Conservation (phyloP, 371 early-diverging fungal species). For the Circinella umbellata region DNA sequence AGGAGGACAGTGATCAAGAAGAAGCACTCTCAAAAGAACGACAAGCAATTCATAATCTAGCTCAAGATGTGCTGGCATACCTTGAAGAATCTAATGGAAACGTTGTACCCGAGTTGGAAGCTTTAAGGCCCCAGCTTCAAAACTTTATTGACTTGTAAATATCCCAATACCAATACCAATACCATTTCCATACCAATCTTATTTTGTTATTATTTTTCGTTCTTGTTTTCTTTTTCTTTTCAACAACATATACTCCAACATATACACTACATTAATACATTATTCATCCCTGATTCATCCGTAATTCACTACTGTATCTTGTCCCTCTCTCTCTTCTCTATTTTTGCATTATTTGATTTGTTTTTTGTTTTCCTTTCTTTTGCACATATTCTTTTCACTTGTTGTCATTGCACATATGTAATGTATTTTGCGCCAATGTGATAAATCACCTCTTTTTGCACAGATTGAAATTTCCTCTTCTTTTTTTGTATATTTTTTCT, state of each 20-base stretch:
- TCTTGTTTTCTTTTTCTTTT: background rate
- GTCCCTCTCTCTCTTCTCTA: background rate
- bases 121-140: slow-evolving; percentile 12
- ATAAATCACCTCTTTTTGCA: background rate
- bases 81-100: slow-evolving; percentile 5
- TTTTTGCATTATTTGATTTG: background rate
- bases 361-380: background rate
- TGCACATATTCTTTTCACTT: background rate
- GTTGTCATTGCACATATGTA: background rate
- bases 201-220: background rate
- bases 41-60: slow-evolving; percentile 5
- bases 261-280: background rate
- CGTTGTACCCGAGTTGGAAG: slow-evolving; percentile 5
- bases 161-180: background rate
- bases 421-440: background rate
- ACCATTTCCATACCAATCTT: background rate
- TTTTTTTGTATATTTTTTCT: background rate
- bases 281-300: too few species aligned
- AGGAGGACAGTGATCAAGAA: background rate
- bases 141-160: slow-evolving; percentile 3
- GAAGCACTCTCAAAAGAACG: background rate
- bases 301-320: too few species aligned
- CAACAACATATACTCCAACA: slow-evolving; percentile 5
- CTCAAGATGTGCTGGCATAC: slow-evolving; percentile 14
- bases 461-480: background rate